Evolutionary conservation across 768 basidiomycete genomes (phyloP), one percentile per base, ranked within the genome.

Genomic region (Hortiboletus campestris): DNA sequence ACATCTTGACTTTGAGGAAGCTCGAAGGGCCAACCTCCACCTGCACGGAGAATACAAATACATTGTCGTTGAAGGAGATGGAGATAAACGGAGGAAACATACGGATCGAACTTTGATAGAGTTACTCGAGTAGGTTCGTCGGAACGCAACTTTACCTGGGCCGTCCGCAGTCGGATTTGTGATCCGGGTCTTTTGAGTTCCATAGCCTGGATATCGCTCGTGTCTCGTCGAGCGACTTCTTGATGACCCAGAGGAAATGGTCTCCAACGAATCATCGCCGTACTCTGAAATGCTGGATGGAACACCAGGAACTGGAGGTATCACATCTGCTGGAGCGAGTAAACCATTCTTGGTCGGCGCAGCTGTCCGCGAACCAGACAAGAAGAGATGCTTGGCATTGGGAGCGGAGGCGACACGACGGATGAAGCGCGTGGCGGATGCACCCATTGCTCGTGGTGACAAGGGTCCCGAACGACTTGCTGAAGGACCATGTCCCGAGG

Each of bases 361-460:
- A 4, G 80, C 65, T 19, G 82, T 81, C 25, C 84, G 81, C 41
- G 84, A 78, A 52, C 81, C 74, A 43, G 84, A 74, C 38, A 78
- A 76, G 70, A 98, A 94, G 31, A 99, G 78, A 29, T 88, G 89
- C 70, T 98, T 98, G 34, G 94, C 89, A 67, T 98, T 99, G 3
- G 96, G 96, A 3, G 97, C 95, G 10, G 94, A 97, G 4, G 95
- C 94, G 45, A 98, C 96, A 46, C 96, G 86, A 49, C 96, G 88
- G 31, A 98, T 86, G 75, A 98, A 94, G 35, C 95, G 87, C 46
- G 90, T 83, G 10, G 92, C 89, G 0, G 85, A 84, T 16, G 85
- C 85, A 48, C 85, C 78, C 74, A 91, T 82, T 20, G 81, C 78
- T 64, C 81, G 84, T 31, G 89, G 86, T 8, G 84, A 86, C 39